Evolutionary conservation across 31 red algal species (phyloP), one percentile per base, ranked within the genome.

Genomic region (Porphyra umbilicalis): DNA sequence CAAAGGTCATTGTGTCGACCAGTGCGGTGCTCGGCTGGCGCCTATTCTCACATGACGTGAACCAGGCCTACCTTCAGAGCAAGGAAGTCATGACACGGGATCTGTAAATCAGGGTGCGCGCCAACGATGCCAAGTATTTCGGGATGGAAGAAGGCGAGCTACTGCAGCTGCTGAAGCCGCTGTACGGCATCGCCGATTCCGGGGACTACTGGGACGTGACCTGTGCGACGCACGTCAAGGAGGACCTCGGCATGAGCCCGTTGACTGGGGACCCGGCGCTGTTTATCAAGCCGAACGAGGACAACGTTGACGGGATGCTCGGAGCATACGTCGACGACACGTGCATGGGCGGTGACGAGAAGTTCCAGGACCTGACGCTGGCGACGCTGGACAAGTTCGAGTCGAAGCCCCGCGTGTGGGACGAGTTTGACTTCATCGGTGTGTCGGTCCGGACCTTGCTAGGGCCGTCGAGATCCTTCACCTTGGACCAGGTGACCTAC

Each of bases 191-290:
- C 16, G 57, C 18, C 10, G 78, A 90, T 68, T 35, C 82, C 67
- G 88, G 83, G 35, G 88, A 85, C 75, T 90, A 85, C 67, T 90
- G 83, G 88, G 38, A 46, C 31, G 42, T 77, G 42, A 90, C 78
- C n/a, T 40, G 81, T 33, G 34, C 46, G 2, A 33, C 39, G 29
- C 40, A 87, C 79, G 34, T 81, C 15, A 83, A 81, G 5, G 39
- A 87, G 13, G 85, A 81, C 18, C 38, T 82, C 0, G 0, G 33
- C 11, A 80, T 82, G 77, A n/a, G n/a, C n/a, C n/a, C n/a, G n/a
- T n/a, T n/a, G n/a, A n/a, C n/a, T n/a, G 79, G 79, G 29, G 85
- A 87, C 39, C 32, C 76, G 14, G 33, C 77, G 0, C 38, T 81
- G 2, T 86, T 86, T 31, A 74, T 75, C 85, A 81, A 1, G 20